Base-by-base conservation (phyloP, 192 early-diverging fungal species). In the Spizellomyces sp. region DNA sequence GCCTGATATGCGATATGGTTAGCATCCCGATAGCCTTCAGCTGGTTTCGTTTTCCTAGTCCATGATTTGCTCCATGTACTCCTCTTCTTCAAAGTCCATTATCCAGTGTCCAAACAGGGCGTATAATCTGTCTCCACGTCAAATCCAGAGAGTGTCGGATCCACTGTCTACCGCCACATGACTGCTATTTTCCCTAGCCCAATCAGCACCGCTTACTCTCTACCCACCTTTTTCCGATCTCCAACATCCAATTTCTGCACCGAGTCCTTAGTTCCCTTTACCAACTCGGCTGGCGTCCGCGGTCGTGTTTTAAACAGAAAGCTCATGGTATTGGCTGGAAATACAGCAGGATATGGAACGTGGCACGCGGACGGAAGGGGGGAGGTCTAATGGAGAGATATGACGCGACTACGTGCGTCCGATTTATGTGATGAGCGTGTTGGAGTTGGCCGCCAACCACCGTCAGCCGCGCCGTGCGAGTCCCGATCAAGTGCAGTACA, bases 231-330 rank as follows among this genome's bases (percentile, higher is more conserved):
- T 78, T 80, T 86, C 76, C 80, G 81, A 60, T 93, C 92, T 14
- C 83, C 69, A n/a, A 81, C 82, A 79, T 89, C 90, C 43, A 96
- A 80, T 71, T 88, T 92, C 27, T 82, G 78, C 71, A 96, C 86
- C 42, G 91, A 84, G 65, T 98, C 96, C 78, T 92, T 94, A 62
- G 91, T 89, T 77, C 88, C 86, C 76, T 84, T 89, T 67, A 95
- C 96, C 66, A 98, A 78, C 77, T 98, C 96, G 59, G 91, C 87
- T 55, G 96, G 95, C 36, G 91, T 77, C 17, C 62, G 45, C 19
- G 74, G 59, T 19, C 68, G 19, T 42, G 59, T 44, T 50, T 70
- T 69, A 45, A 75, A 75, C 5, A 75, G 62, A 65, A 75, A 75
- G 55, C 62, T 65, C 74, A 75, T 75, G 46, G 27, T 43, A 42